phyloP scores from a whole-genome alignment of 2,329 filamentous ascomycete species.

The Calycina herbarum region DNA sequence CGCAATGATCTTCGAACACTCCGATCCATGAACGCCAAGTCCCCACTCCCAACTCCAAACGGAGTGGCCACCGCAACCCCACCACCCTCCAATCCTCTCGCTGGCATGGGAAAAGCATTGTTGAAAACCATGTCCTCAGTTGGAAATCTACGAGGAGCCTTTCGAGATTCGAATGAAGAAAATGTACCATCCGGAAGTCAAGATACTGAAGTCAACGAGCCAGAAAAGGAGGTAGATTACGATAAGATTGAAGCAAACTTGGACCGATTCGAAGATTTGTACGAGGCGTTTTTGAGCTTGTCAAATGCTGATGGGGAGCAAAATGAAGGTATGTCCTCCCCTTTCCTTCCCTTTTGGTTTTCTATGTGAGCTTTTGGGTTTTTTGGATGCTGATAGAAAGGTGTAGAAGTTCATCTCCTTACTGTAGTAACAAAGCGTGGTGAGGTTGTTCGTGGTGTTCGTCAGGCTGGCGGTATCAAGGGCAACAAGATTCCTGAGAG shows the following conservation, averaged over 20 bases:
- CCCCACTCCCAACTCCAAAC: not conserved
- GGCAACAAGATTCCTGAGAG: not conserved
- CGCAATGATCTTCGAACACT: slow-evolving; percentile 13
- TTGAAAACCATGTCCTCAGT: not conserved
- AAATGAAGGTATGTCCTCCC: slow-evolving; percentile 4
- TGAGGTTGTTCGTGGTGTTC: slow-evolving; percentile 15
- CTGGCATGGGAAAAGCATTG: not conserved
- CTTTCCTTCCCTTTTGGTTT: not conserved
- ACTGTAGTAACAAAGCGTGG: slow-evolving; percentile 22
- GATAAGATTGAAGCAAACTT: slow-evolving; percentile 20
- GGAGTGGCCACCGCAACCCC: not conserved
- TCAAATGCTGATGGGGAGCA: not conserved
- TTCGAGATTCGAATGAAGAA: not conserved
- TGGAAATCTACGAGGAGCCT: not conserved
- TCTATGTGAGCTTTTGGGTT: not conserved
- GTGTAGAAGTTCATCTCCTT: slow-evolving; percentile 23
- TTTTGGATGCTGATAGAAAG: not conserved
- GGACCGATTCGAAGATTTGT: slow-evolving; percentile 22
- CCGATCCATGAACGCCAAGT: not conserved
- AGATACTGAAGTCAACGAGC: not conserved
- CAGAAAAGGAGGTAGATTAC: slow-evolving; percentile 17
- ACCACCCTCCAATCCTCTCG: not conserved
- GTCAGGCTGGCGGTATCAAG: slow-evolving; percentile 4
- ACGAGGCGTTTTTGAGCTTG: slow-evolving; percentile 12
- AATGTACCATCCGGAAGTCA: not conserved